Evolutionary conservation across 2,329 filamentous ascomycete species (phyloP), one percentile per base, ranked within the genome.

Genomic region (Colletotrichum sp.): DNA sequence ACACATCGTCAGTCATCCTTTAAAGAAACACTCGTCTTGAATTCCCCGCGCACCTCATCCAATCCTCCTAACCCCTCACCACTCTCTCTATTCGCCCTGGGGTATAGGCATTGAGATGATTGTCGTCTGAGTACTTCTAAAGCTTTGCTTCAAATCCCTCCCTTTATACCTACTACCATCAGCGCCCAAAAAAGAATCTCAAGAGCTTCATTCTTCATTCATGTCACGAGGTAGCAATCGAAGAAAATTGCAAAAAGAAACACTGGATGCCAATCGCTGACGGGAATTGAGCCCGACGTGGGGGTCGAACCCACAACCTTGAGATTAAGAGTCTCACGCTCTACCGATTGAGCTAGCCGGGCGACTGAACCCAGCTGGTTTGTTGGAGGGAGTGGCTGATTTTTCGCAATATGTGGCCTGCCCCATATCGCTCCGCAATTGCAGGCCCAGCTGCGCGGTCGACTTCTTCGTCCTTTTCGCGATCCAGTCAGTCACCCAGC

Each of bases 241-340:
- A n/a, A 12, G 39, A 60, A 68, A 44, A 4, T 3, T 8, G 16
- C 16, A 44, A 44, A 69, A 60, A 30, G 8, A 6, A 16, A 16
- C 1, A 0, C 32, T 61, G 55, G 2, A 6, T 28, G 61, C 34
- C 73, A 73, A 75, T 75, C 73, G 73, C 70, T 27, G 73, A 64
- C 69, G 71, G 73, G 69, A 68, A 52, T 79, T 78, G 78, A 79
- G 78, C 78, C 78, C 78, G 78, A 79, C 78, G 78, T 79, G 78
- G 78, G 78, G 78, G 78, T 79, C 78, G 78, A 79, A 79, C 78
- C 75, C 75, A 74, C 73, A 77, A 77, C 75, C 75, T 77, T 77
- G 72, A 77, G 75, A 77, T 77, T 90, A 90, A 90, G 91, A 93
- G 91, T 93, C 91, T 92, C 88, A 93, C 91, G 91, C 91, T 93